Evolutionary conservation across 352 stramenopile species (phyloP), one percentile per base, ranked within the genome.

Genomic region (Thalassiosira exigua): DNA sequence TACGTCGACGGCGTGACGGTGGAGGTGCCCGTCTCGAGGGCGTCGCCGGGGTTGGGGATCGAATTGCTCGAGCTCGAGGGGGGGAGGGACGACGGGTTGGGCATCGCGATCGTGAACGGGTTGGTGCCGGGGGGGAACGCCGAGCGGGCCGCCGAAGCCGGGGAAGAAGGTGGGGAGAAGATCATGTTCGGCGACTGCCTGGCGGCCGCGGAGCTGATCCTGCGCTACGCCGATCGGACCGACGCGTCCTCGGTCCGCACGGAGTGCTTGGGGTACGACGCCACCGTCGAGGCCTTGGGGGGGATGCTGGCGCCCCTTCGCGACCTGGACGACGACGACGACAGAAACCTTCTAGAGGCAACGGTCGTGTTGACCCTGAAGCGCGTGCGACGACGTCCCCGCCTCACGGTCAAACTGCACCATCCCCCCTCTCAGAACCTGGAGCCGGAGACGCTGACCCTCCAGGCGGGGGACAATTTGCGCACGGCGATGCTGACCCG

Each of bases 381-480:
- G 56, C 77, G 87, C 51, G 59, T 93, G 5, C 76, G 81, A 51
- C 79, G 85, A 26, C 84, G 85, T 65, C 85, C 87, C 4, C 82
- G 87, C 62, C 64, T 93, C 1, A 73, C 72, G n/a, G 53, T 93
- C 14, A 78, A 75, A n/a, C 41, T 93, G 14, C 46, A 89, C 53
- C 91, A 93, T 69, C 86, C 86, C 19, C 87, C 87, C 12, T 48
- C 22, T 26, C 75, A 89, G 76, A 60, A 82, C 11, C 70, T 90
- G 59, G 65, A 74, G 12, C 71, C 86, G 51, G 50, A 61, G 21
- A 85, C 46, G 9, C 54, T 93, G 21, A 68, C 90, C 57, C 59
- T 93, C 4, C 85, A 89, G 75, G 66, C 80, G 12, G 87, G 87
- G 21, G 87, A 93, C 73, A 93, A 92, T 53, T 61, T 93, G 48